Percentiles rank a stretch among this genome's conserved stretches.
Evolutionary conservation across 2,329 filamentous ascomycete species (phyloP).

Genomic region (Decorospora gaudefroyi): DNA sequence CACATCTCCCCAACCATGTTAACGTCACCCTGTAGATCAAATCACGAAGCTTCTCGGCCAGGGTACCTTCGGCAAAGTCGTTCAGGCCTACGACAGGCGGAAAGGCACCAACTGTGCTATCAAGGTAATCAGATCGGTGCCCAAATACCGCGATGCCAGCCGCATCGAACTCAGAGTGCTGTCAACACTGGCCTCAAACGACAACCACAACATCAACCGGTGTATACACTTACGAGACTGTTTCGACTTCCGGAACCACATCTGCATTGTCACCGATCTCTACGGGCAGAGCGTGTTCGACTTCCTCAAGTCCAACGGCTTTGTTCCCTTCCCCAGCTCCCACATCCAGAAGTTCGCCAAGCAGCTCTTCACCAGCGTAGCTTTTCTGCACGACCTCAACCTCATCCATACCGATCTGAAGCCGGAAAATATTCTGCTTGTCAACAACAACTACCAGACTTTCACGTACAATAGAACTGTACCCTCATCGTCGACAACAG

Average conservation of each 20-base stretch:
- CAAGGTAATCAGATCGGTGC: conserved; percentile 97
- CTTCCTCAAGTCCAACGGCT: conserved; percentile 92
- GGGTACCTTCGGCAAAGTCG: conserved; percentile 97
- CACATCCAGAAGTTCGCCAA: conserved; percentile 97
- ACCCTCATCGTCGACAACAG: conserved; percentile 65
- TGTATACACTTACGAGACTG: conserved; percentile 97
- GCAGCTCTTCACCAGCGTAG: conserved; percentile 96
- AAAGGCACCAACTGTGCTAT: conserved; percentile 84
- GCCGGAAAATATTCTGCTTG: conserved; percentile 69
- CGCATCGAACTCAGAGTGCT: conserved; percentile 92
- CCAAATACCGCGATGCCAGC: conserved; percentile 96
- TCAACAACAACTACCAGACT: conserved; percentile 67
- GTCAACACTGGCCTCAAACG: conserved; percentile 88
- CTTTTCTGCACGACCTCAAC: conserved; percentile 95
- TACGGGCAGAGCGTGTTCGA: conserved; percentile 97
- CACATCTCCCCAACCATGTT: conserved; percentile 11
- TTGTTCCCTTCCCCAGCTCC: conserved; percentile 96
- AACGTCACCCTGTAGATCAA: conserved; percentile 64
- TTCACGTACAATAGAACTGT: conserved; percentile 71
- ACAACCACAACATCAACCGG: conserved; percentile 87
- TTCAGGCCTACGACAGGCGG: conserved; percentile 82
- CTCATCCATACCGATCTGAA: conserved; percentile 87
- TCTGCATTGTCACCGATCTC: conserved; percentile 79
- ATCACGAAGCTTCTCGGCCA: conserved; percentile 90
- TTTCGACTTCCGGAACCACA: conserved; percentile 96